Base-by-base conservation (phyloP, 106 monocot genomes). In the Platanthera guangdongensis region DNA sequence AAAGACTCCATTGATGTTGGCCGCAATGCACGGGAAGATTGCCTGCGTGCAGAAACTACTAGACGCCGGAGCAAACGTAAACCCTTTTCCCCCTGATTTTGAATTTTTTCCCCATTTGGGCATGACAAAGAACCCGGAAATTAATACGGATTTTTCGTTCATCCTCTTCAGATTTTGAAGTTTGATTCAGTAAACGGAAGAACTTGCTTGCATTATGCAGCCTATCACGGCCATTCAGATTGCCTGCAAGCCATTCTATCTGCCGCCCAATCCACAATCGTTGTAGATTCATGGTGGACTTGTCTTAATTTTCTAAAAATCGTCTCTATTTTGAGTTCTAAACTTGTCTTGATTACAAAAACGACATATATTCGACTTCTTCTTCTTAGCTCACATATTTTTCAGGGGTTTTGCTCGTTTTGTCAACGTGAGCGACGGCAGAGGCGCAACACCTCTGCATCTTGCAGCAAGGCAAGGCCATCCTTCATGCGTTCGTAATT, bases 371-470 rank as follows among this genome's bases (percentile, higher is more conserved):
- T 25, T 16, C 12, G 16, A 70, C 15, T 22, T 28, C 7, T 65
- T 65, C 30, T 30, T 30, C 18, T 65, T 65, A 13, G 65, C 65
- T 65, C 30, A 0, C 39, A 39, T n/a, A 1, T 6, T 59, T 15
- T 68, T 51, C 79, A 94, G 94, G 94, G 94, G 94, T 69, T 94
- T 89, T 57, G 78, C 89, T 12, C 74, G 89, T 21, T 94, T 91
- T 80, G 94, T 94, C 19, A 94, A 91, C 82, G 89, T 94, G 45
- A 87, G 85, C 78, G 91, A 92, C 51, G 89, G 80, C 28, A 81
- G 75, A 9, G 91, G 91, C 1, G 91, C 85, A 11, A 95, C 94
- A 3, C 89, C 94, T 6, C 72, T 95, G 78, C 91, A 95, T 62
- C 89, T 91, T 15, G 89, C 91, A 12, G 87, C 91, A 47, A 81